Conservation (phyloP, 2,329 filamentous ascomycete genomes). For the Arachnomyces sp. region DNA sequence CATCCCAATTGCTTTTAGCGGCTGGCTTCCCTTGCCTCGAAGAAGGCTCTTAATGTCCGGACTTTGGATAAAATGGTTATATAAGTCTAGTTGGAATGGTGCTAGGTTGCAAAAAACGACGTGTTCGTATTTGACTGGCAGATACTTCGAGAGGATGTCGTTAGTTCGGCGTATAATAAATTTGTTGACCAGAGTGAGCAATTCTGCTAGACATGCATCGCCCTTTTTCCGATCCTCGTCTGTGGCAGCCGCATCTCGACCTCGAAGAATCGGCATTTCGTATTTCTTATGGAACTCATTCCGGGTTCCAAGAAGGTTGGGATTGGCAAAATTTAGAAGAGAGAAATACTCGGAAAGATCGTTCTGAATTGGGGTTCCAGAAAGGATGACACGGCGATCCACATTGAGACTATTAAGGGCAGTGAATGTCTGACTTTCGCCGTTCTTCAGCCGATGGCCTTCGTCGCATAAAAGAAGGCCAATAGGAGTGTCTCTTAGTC, state of each 20-base stretch:
- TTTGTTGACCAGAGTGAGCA: constrained; percentile 84
- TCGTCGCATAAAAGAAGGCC: constrained; percentile 93
- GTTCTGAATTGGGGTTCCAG: constrained; percentile 95
- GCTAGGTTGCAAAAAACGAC: constrained; percentile 96
- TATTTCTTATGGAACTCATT: constrained; percentile 90
- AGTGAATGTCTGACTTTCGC: constrained; percentile 89
- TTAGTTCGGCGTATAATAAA: constrained; percentile 98
- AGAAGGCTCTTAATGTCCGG: constrained; percentile 89
- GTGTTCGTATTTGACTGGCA: constrained; percentile 97
- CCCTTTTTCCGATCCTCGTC: constrained; percentile 76
- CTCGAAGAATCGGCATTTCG: constrained; percentile 84
- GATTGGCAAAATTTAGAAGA: constrained; percentile 92
- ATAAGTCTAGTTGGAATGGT: constrained; percentile 84
- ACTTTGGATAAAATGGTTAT: constrained; percentile 95
- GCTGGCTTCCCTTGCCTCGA: constrained; percentile 88
- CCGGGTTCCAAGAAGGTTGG: constrained; percentile 78
- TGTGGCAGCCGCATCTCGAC: constrained; percentile 81
- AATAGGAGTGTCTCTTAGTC: constrained; percentile 82
- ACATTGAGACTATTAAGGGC: constrained; percentile 88
- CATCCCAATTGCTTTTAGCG: constrained; percentile 90
- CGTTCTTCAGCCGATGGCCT: constrained; percentile 93
- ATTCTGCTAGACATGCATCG: constrained; percentile 71
- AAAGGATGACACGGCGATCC: constrained; percentile 83
- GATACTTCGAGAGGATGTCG: constrained; percentile 94
- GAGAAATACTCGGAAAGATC: constrained; percentile 98